phyloP scores from a whole-genome alignment of 2,329 filamentous ascomycete genomes.

The Claviceps cyperi region DNA sequence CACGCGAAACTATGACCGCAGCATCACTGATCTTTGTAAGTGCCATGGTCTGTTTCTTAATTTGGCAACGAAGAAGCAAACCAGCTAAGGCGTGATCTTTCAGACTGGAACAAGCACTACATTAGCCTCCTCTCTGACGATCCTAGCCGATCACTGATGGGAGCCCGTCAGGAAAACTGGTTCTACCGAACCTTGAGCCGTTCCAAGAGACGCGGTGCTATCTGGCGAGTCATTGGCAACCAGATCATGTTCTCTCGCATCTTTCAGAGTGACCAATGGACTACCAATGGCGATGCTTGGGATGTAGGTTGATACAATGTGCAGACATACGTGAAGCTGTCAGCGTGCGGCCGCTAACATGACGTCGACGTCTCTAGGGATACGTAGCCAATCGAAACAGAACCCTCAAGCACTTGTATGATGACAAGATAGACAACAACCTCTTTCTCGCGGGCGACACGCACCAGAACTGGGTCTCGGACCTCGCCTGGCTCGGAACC shows the following conservation, averaged over 20 bases:
- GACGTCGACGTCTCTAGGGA: constrained; percentile 23
- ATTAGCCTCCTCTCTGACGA: constrained; percentile 49
- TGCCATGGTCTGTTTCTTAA: background rate
- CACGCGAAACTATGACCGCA: constrained; percentile 53
- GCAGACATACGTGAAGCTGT: background rate
- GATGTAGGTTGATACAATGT: constrained; percentile 14
- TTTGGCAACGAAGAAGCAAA: background rate
- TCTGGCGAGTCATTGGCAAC: constrained; percentile 58
- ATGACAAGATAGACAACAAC: constrained; percentile 57
- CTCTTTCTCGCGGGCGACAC: constrained; percentile 59
- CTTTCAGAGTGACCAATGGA: constrained; percentile 16
- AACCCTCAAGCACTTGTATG: constrained; percentile 50
- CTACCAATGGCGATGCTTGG: constrained; percentile 21
- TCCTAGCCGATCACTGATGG: constrained; percentile 55
- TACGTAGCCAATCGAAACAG: constrained; percentile 59
- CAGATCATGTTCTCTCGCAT: constrained; percentile 54
- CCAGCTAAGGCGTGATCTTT: constrained; percentile 3
- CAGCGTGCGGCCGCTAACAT: background rate
- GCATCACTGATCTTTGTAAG: constrained; percentile 35
- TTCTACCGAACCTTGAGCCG: constrained; percentile 46
- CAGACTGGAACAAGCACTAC: constrained; percentile 44
- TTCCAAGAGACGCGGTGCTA: constrained; percentile 48
- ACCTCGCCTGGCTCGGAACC: constrained; percentile 43
- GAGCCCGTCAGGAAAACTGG: constrained; percentile 59
- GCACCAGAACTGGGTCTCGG: constrained; percentile 48